These are phyloP conservation scores for Tolypocladium nubicola DNA, from an alignment of 2,329 filamentous ascomycete genomes.

Conservation along the genomic window DNA sequence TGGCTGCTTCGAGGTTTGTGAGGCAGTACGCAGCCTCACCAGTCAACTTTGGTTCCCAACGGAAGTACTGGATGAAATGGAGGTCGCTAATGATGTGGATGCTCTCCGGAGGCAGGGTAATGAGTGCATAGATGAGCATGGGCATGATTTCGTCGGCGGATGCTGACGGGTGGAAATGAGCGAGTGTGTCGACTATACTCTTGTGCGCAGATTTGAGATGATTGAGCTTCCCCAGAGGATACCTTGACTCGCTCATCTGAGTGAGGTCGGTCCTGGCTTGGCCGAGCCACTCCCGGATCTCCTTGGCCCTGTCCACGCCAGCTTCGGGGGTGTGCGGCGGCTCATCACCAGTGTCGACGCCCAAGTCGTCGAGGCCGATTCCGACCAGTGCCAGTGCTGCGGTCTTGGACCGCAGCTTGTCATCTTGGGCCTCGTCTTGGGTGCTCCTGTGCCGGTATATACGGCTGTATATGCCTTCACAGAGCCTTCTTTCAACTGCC, in stretches of 20 bases:
- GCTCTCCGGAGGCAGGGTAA: slow-evolving; percentile 76
- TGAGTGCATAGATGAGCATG: slow-evolving; percentile 90
- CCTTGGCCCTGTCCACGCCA: slow-evolving; percentile 47
- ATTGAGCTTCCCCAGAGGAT: slow-evolving; percentile 83
- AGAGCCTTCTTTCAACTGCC: slow-evolving; percentile 77
- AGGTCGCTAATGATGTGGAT: slow-evolving; percentile 89
- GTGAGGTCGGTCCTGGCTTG: slow-evolving; percentile 59
- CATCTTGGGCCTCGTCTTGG: slow-evolving; percentile 88
- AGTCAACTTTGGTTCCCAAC: slow-evolving; percentile 74
- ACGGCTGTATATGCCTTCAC: slow-evolving; percentile 74
- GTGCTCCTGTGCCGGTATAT: slow-evolving; percentile 89
- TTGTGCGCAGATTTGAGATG: slow-evolving; percentile 84
- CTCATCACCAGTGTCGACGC: slow-evolving; percentile 58
- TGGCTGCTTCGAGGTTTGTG: slow-evolving; percentile 89
- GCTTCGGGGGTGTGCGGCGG: slow-evolving; percentile 45
- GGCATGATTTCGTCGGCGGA: slow-evolving; percentile 96
- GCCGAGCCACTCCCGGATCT: slow-evolving; percentile 63
- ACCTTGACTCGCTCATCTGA: slow-evolving; percentile 77
- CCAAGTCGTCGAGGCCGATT: slow-evolving; percentile 77
- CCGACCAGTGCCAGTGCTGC: slow-evolving; percentile 84
- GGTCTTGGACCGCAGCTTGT: slow-evolving; percentile 88
- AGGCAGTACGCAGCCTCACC: slow-evolving; percentile 94
- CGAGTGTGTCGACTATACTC: slow-evolving; percentile 79
- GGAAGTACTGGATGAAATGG: slow-evolving; percentile 88
- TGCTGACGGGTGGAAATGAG: slow-evolving; percentile 61